phyloP scores from a whole-genome alignment of 768 basidiomycete genomes.

The Podaxis sp. region DNA sequence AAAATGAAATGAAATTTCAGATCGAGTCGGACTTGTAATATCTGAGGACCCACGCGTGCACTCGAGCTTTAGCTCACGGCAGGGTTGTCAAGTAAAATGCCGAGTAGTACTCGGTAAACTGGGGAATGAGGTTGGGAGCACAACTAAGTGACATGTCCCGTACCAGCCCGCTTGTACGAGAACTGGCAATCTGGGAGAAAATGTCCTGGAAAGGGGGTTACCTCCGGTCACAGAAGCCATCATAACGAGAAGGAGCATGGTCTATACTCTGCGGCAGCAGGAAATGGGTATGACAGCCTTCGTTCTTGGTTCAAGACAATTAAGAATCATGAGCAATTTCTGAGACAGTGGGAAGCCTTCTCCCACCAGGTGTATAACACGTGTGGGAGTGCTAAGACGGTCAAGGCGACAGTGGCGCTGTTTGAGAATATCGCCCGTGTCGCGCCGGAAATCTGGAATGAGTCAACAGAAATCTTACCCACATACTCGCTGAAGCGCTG shows the following conservation, averaged over 20 bases:
- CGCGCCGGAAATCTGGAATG: neutral
- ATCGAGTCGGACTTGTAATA: slow-evolving; percentile 3
- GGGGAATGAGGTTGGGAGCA: neutral
- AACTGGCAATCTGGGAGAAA: slow-evolving; percentile 6
- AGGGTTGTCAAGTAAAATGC: neutral
- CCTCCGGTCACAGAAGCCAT: neutral
- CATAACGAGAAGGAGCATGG: neutral
- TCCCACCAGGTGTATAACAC: neutral
- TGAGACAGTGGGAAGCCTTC: neutral
- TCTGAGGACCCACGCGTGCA: neutral
- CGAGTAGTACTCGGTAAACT: neutral
- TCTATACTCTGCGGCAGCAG: neutral
- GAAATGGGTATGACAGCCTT: neutral
- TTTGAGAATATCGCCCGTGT: neutral
- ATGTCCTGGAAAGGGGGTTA: slow-evolving; percentile 2
- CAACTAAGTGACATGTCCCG: neutral
- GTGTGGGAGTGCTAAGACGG: neutral
- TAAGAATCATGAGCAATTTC: neutral
- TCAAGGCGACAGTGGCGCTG: neutral
- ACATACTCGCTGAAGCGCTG: neutral
- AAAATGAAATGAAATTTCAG: slow-evolving; percentile 2
- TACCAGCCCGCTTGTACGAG: neutral
- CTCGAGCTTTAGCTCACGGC: neutral
- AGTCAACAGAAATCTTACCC: neutral
- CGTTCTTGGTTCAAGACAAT: neutral